Conservation (phyloP, 1,284 basidiomycete species). For the Chalciporus sp. region DNA sequence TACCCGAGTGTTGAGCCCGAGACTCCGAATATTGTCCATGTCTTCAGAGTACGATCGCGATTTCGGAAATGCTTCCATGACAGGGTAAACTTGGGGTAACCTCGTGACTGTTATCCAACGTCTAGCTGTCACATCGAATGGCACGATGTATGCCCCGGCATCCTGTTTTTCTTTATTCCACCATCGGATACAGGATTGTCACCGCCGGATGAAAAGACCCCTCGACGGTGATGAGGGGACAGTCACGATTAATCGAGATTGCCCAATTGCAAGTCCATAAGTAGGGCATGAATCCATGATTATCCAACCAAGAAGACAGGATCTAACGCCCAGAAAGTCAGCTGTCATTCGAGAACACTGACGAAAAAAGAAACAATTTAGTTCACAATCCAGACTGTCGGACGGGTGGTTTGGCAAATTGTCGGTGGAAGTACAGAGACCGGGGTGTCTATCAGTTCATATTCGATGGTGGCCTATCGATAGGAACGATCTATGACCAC, state of each 20-base stretch:
- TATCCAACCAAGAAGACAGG: constrained; percentile 1
- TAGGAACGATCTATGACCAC: constrained; percentile 21
- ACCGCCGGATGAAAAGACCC: background rate
- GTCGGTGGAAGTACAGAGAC: constrained; percentile 8
- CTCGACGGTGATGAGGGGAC: background rate
- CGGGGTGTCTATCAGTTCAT: constrained; percentile 10
- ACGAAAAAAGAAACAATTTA: constrained; percentile 6
- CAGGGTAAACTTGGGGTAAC: too few species aligned
- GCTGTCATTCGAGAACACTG: constrained; percentile 10
- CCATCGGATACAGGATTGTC: background rate
- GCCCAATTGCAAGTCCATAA: background rate
- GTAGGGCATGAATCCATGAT: constrained; percentile 2
- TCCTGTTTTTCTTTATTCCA: constrained; percentile 4
- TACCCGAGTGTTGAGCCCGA: too few species aligned
- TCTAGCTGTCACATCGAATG: constrained; percentile 2
- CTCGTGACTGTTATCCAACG: constrained; percentile 4
- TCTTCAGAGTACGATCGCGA: background rate
- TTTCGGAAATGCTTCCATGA: constrained; percentile 1
- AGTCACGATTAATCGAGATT: background rate
- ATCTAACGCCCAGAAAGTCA: constrained; percentile 11
- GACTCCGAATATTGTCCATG: background rate
- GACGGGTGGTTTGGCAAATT: constrained; percentile 3
- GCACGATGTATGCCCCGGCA: background rate
- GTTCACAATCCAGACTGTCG: constrained; percentile 1
- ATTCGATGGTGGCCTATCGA: constrained; percentile 22